Evolutionary conservation across 345 rosid species (phyloP), one percentile per base, ranked within the genome.

Genomic region (Punica granatum): DNA sequence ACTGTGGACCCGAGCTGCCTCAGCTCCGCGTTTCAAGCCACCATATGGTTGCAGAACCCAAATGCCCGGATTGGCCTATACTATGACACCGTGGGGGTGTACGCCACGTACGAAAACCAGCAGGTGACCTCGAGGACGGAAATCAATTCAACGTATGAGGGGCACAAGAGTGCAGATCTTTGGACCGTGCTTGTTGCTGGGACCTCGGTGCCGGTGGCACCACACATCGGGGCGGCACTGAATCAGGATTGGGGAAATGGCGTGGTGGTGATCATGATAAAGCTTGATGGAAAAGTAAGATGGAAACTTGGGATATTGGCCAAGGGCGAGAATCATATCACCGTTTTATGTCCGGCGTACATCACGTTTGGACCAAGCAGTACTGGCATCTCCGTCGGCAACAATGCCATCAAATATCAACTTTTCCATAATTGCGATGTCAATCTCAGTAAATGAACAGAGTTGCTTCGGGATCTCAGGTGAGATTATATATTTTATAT

Each of bases 131-230:
- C 59, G 33, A 46, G 16, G 30, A n/a, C 74, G 3, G 33, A 15
- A 25, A 23, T 65, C 54, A 60, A 46, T 31, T 39, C 26, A 2
- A 33, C 74, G 18, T 71, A 65, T 51, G 35, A 65, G 59, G 74
- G 59, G 3, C 39, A 59, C 39, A 16, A 73, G 59, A 73, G 73
- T 61, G 63, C 19, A 60, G 60, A 66, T 44, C 72, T 79, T 19
- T 82, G 83, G 86, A 79, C 83, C 58, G 74, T 83, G 25, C 48
- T 75, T 33, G 33, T 82, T 41, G 71, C 65, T 49, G 85, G 81
- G 34, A 26, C 31, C 39, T 51, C 56, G 13, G 75, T 79, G 13
- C 81, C 83, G 3, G 46, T 82, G 1, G 63, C 83, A 41, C 83
- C 81, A 13, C 63, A 69, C 67, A 70, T 68, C 35, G 75, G 58